Evolutionary conservation across 176 grass and related monocot genomes (phyloP).

Genomic region (Lolium multiflorum): DNA sequence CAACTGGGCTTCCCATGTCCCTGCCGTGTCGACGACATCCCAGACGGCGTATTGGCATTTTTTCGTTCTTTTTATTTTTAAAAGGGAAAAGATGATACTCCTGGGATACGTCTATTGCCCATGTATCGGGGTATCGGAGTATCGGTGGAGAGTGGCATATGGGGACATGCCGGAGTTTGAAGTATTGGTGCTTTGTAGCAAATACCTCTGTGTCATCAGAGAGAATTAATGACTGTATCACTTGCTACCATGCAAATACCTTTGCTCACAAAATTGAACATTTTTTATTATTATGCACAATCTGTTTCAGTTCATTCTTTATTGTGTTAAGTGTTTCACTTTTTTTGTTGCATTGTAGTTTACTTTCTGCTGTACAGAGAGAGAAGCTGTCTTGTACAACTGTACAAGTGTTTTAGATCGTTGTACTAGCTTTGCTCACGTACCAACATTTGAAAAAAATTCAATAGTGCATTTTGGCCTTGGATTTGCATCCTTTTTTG

Average conservation of each 20-base stretch:
- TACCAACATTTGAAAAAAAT: background rate
- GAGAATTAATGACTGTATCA: background rate
- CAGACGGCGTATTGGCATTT: too few relatives aligned
- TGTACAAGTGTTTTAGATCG: background rate
- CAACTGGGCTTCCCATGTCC: too few relatives aligned
- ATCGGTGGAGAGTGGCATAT: too few relatives aligned
- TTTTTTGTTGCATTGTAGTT: background rate
- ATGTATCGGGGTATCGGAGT: too few relatives aligned
- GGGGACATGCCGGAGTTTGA: too few relatives aligned
- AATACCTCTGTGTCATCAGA: background rate
- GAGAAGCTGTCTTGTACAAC: background rate
- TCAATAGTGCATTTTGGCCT: background rate
- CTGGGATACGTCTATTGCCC: too few relatives aligned
- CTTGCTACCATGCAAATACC: slow-evolving; percentile 11
- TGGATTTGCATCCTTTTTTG: background rate
- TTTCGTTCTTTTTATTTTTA: too few relatives aligned
- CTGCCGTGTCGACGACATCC: too few relatives aligned
- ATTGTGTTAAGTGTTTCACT: background rate
- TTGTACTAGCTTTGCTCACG: background rate
- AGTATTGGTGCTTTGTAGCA: too few relatives aligned
- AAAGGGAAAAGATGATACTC: too few relatives aligned
- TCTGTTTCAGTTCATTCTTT: background rate
- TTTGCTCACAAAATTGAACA: background rate
- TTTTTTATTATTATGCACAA: background rate
- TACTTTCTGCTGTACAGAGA: slow-evolving; percentile 24